Evolutionary conservation across 805 yeast genomes (phyloP).

Genomic region (Saccharomycopsis fermentans): DNA sequence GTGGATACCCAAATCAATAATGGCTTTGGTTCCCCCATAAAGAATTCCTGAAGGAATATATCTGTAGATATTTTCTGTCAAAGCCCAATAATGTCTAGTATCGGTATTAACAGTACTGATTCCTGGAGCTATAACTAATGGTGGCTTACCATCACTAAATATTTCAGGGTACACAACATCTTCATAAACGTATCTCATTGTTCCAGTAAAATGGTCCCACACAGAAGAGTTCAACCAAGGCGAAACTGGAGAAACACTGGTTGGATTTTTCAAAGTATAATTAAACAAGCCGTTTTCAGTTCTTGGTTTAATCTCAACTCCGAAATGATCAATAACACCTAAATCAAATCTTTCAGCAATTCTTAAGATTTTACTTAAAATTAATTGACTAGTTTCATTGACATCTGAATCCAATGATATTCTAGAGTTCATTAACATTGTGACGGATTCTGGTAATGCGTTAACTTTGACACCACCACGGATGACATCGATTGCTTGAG

Average conservation of each 20-base stretch:
- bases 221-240: slow-evolving; percentile 32
- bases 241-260: slow-evolving; percentile 46
- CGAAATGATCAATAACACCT: slow-evolving; percentile 33
- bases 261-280: slow-evolving; percentile 23
- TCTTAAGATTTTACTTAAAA: slow-evolving; percentile 27
- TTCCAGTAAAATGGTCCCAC: slow-evolving; percentile 53
- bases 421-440: slow-evolving; percentile 51
- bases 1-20: slow-evolving; percentile 35
- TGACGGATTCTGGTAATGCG: slow-evolving; percentile 61
- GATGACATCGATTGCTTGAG: slow-evolving; percentile 60
- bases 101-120: slow-evolving; percentile 65
- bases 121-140: slow-evolving; percentile 40
- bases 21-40: slow-evolving; percentile 14
- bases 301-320: not conserved
- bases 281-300: slow-evolving; percentile 25
- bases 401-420: slow-evolving; percentile 47
- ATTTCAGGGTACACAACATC: slow-evolving; percentile 35
- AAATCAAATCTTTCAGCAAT: slow-evolving; percentile 39
- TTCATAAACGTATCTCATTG: slow-evolving; percentile 53
- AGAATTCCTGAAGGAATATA: slow-evolving; percentile 33
- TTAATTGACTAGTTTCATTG: slow-evolving; percentile 31
- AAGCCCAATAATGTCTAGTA: slow-evolving; percentile 53
- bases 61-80: slow-evolving; percentile 53
- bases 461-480: slow-evolving; percentile 68
- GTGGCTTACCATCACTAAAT: slow-evolving; percentile 22